Base-by-base conservation (phyloP, 2,329 filamentous ascomycete species). In the Raffaelea albimanens region DNA sequence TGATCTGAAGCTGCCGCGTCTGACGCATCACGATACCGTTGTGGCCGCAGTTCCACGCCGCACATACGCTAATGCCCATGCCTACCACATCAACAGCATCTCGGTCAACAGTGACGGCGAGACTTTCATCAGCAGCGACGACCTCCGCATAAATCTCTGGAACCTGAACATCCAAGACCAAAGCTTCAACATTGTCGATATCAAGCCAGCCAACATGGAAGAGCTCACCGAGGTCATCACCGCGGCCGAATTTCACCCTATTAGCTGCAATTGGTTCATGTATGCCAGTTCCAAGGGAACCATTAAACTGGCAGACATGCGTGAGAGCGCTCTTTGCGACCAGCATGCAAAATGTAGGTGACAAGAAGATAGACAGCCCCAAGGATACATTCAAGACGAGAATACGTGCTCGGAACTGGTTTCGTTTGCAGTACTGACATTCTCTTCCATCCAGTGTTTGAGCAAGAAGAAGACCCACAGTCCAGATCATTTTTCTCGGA, bases 211-310 rank as follows among this genome's bases (percentile, higher is more conserved):
- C 38, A 98, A 98, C 66, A 98, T 98, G 93, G 93, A 98, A 68
- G 93, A 98, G 71, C 75, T 98, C 55, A 98, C 93, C 1, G 93
- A 98, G 67, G 93, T 98, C 57, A 97, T 98, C 62, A 98, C 93
- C 13, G 93, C 93, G 39, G 93, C 93, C 46, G 93, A 98, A 63
- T 98, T 98, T 61, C 93, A 98, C 63, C 93, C 93, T 5, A 75
- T 83, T 60, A 95, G 90, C 73, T 98, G 93, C 76, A 97, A 98
- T 69, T 95, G 88, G 89, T 97, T 98, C 72, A 98, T 98, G 91
- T 98, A 97, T 65, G 93, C 93, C 58, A 97, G 91, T 67, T 96
- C 90, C 50, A 98, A 98, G 69, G 93, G 93, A 52, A 97, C 93
- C 33, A 97, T 98, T 71, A 98, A 98, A 71, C 75, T 98, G 58